Base-by-base conservation (phyloP, 257 asterid species). In the Perilla frutescens region DNA sequence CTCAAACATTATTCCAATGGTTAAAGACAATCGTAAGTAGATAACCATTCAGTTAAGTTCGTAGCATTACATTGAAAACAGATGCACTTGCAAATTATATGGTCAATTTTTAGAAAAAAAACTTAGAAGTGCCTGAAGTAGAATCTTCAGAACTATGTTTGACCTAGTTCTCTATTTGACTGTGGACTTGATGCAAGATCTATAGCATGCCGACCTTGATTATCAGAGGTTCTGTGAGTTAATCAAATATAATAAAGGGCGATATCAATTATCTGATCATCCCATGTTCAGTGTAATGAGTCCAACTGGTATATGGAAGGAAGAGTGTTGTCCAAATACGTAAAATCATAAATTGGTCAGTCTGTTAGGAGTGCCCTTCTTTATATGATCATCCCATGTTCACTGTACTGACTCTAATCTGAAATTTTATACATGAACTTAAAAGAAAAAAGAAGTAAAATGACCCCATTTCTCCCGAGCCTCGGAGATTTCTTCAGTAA, bases 1-100 rank as follows among this genome's bases (percentile, higher is more conserved):
- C 79, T 95, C 99, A 76, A 84, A 87, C 84, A 90, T 95, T 55
- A 83, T 91, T 77, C 93, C 97, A 32, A 3, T 36, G 60, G 86
- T 79, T 82, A 67, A 72, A 50, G 82, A 87, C 77, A 79, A 82
- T 67, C 88, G 99, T 91, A 90, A 90, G 96, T 73, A 50, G 12
- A n/a, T 49, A 31, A 1, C 39, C 26, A 15, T 72, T 62, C 62
- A 44, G 41, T 64, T 6, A 40, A 34, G 20, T 12, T 60, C 69
- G 14, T 26, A 20, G 37, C 73, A 47, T 55, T 54, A 7, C 44
- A 32, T 70, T 74, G 31, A 29, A 62, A 55, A 58, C 40, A 47
- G 56, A 54, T 62, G 36, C 48, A 26, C 4, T 44, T 74, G 55
- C 37, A 43, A 59, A 11, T 65, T 43, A 29, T 45, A 49, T 47